These are phyloP conservation scores for Parastagonospora avenae DNA, from an alignment of 2,329 filamentous ascomycete genomes.

Conservation along the genomic window DNA sequence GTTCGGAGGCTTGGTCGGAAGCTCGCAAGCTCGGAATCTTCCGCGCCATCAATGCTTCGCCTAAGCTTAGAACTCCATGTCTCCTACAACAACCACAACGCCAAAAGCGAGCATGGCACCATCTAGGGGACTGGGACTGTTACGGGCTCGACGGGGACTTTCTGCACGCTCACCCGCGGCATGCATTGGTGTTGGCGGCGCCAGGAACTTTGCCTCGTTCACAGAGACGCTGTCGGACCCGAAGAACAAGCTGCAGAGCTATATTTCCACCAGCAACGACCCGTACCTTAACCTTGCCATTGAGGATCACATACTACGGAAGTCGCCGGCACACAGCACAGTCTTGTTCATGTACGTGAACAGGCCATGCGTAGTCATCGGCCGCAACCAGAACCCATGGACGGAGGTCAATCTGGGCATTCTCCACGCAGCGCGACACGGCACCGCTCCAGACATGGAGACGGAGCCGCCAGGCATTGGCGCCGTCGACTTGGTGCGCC, in stretches of 20 bases:
- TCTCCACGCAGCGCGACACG: conserved; percentile 52
- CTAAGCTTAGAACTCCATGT: not conserved
- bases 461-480: conserved; percentile 49
- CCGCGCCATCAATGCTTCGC: not conserved
- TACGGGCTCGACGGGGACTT: not conserved
- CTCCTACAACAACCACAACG: conserved; percentile 3
- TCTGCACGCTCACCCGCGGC: not conserved
- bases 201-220: conserved; percentile 28
- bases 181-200: not conserved
- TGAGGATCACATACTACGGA: conserved; percentile 86
- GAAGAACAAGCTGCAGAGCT: conserved; percentile 50
- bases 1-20: not conserved
- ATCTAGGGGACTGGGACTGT: conserved; percentile 1
- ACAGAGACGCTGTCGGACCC: conserved; percentile 37
- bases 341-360: conserved; percentile 90
- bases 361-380: conserved; percentile 84
- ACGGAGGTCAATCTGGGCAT: conserved; percentile 78
- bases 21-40: not conserved
- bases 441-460: conserved; percentile 17
- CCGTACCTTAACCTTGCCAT: conserved; percentile 92
- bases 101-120: conserved; percentile 1
- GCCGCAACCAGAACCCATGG: conserved; percentile 98
- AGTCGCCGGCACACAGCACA: conserved; percentile 71
- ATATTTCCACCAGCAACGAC: conserved; percentile 62
- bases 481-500: conserved; percentile 70